Conservation (phyloP, 2,329 filamentous ascomycete genomes). For the Colletotrichum theobromicola region DNA sequence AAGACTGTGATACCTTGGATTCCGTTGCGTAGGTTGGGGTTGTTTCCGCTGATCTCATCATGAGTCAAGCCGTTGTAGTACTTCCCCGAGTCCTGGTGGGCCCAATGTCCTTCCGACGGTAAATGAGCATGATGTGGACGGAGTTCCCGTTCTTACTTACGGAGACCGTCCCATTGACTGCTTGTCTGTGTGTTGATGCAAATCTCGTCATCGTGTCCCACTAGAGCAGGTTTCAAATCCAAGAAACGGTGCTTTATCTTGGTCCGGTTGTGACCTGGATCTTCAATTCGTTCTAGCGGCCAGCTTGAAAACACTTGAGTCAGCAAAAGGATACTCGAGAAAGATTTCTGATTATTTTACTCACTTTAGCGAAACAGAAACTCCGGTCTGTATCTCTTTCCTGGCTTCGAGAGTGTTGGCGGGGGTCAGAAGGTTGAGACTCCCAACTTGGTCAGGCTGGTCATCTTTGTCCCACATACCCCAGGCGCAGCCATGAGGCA, state of each 20-base stretch:
- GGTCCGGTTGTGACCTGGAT: neutral
- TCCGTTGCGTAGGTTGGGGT: neutral
- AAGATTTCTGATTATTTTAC: too few species aligned
- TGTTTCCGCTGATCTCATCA: neutral
- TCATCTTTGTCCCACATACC: neutral
- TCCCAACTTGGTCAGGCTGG: neutral
- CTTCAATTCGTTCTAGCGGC: neutral
- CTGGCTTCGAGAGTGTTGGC: neutral
- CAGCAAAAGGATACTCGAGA: too few species aligned
- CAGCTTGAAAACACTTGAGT: neutral
- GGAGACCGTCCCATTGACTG: neutral
- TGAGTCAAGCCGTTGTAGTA: neutral
- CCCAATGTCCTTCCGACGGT: neutral
- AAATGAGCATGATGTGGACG: neutral
- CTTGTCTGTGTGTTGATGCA: neutral
- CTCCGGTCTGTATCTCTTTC: neutral
- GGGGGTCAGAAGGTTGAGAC: neutral
- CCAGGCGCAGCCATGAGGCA: neutral
- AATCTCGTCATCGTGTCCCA: neutral
- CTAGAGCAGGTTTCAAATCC: neutral
- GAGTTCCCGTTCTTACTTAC: neutral
- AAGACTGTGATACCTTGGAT: neutral
- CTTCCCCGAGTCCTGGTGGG: neutral
- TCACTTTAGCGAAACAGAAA: neutral
- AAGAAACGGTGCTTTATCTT: neutral